phyloP scores from a whole-genome alignment of 306 rosid genomes.

The Acacia crassicarpa region DNA sequence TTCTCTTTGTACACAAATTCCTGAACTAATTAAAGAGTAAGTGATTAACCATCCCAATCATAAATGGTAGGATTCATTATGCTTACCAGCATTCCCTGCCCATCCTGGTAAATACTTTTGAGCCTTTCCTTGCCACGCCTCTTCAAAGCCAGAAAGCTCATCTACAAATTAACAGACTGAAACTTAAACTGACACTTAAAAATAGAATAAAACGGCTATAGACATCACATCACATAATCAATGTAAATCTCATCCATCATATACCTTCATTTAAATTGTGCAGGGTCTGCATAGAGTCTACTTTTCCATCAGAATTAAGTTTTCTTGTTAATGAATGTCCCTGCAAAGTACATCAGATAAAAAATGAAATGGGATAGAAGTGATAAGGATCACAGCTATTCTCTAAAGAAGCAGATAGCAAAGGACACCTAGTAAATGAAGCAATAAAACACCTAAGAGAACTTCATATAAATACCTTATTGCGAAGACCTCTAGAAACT shows the following conservation, averaged over 20 bases:
- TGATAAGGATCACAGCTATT: slow-evolving; percentile 1
- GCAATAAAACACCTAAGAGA: slow-evolving; percentile 13
- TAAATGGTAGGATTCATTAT: slow-evolving; percentile 15
- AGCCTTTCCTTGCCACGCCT: slow-evolving; percentile 73
- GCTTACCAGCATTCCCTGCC: slow-evolving; percentile 53
- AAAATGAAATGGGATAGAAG: background rate
- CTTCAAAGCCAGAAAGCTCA: slow-evolving; percentile 68
- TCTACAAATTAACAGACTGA: slow-evolving; percentile 45
- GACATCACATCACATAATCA: slow-evolving; percentile 18
- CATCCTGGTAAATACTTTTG: slow-evolving; percentile 66
- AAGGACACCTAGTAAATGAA: slow-evolving; percentile 5
- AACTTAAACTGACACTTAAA: slow-evolving; percentile 16
- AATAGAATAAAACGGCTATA: background rate
- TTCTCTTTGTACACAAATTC: background rate
- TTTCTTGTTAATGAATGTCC: slow-evolving; percentile 78
- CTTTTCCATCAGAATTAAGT: slow-evolving; percentile 79
- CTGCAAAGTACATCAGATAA: slow-evolving; percentile 38
- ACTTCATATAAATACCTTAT: slow-evolving; percentile 50
- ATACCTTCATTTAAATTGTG: slow-evolving; percentile 87
- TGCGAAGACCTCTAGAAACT: slow-evolving; percentile 66
- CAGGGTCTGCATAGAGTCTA: slow-evolving; percentile 75
- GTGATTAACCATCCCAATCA: background rate
- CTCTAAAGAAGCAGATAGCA: background rate
- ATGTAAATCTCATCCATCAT: slow-evolving; percentile 8
- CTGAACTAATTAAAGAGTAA: background rate